Percentiles rank a stretch among this genome's conserved stretches.
Evolutionary conservation across 2,329 filamentous ascomycete genomes (phyloP).

Genomic region (Fusarium floridanum): DNA sequence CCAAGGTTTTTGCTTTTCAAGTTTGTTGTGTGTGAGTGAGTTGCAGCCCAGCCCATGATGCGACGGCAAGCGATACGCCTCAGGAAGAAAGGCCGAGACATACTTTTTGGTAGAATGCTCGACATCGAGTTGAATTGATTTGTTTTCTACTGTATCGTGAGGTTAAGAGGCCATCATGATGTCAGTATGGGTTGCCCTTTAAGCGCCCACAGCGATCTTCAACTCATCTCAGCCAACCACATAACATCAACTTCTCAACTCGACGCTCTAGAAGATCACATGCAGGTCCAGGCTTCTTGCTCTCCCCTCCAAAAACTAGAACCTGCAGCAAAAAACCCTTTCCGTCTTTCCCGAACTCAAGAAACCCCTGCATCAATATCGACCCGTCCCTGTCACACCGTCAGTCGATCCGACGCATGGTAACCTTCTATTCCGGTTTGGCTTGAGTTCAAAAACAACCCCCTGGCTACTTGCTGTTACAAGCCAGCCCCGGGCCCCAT

Average conservation of each 20-base stretch:
- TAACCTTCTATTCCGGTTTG: constrained; percentile 9
- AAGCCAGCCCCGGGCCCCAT: constrained; percentile 23
- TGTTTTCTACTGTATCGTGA: constrained; percentile 20
- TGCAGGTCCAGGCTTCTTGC: constrained; percentile 9
- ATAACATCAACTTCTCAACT: constrained; percentile 26
- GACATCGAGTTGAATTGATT: neutral
- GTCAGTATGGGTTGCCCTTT: constrained; percentile 17
- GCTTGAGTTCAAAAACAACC: neutral
- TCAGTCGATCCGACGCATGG: constrained; percentile 31
- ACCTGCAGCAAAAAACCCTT: constrained; percentile 3
- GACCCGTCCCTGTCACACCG: constrained; percentile 15
- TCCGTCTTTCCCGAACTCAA: constrained; percentile 16
- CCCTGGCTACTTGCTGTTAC: neutral
- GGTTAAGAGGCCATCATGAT: constrained; percentile 33
- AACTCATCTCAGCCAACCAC: constrained; percentile 30
- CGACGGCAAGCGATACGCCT: constrained; percentile 21
- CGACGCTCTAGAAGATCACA: constrained; percentile 10
- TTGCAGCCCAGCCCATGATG: constrained; percentile 10
- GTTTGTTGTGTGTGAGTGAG: neutral
- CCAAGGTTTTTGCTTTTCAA: neutral
- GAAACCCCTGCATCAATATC: neutral
- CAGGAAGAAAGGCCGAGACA: constrained; percentile 29
- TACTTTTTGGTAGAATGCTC: constrained; percentile 12
- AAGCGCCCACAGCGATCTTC: constrained; percentile 7
- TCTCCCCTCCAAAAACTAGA: too few relatives aligned